Evolutionary conservation across 2,329 filamentous ascomycete species (phyloP).

Genomic region (Penicillium sumatraense): DNA sequence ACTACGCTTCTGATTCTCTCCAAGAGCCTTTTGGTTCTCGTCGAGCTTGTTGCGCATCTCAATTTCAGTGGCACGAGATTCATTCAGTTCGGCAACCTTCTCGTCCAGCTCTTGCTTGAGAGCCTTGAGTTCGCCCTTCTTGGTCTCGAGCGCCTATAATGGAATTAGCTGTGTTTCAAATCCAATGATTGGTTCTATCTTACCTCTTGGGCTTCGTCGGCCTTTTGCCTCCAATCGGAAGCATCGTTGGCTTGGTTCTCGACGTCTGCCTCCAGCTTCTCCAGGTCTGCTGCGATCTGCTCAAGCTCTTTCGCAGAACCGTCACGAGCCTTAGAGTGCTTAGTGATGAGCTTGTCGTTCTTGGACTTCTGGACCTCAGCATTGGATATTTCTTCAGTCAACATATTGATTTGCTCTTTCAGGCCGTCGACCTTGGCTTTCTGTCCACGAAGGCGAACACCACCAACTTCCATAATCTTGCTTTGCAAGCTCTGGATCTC

Average conservation of each 20-base stretch:
- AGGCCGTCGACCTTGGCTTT: constrained; percentile 87
- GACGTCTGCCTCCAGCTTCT: constrained; percentile 78
- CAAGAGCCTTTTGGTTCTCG: constrained; percentile 87
- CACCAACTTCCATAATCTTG: constrained; percentile 98
- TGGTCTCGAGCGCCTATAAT: constrained; percentile 67
- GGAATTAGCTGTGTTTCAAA: constrained; percentile 25
- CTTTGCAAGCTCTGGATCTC: constrained; percentile 93
- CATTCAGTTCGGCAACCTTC: constrained; percentile 83
- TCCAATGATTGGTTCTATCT: constrained; percentile 17
- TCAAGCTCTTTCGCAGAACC: constrained; percentile 82
- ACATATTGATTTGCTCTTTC: constrained; percentile 80
- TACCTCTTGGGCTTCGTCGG: constrained; percentile 78
- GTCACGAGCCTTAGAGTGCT: constrained; percentile 80
- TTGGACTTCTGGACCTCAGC: constrained; percentile 89
- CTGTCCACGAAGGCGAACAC: constrained; percentile 87
- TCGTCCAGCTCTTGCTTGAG: constrained; percentile 87
- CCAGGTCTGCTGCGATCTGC: constrained; percentile 71
- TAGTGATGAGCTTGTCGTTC: constrained; percentile 87
- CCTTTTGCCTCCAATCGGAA: constrained; percentile 71
- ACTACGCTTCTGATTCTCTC: constrained; percentile 82
- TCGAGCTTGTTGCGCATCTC: constrained; percentile 99
- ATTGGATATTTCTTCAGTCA: constrained; percentile 80
- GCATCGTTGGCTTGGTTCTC: constrained; percentile 76
- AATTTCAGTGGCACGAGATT: constrained; percentile 86
- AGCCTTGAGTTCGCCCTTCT: constrained; percentile 77